Evolutionary conservation across 1,284 basidiomycete species (phyloP).

Genomic region (Neotropicomus parvogracilis): DNA sequence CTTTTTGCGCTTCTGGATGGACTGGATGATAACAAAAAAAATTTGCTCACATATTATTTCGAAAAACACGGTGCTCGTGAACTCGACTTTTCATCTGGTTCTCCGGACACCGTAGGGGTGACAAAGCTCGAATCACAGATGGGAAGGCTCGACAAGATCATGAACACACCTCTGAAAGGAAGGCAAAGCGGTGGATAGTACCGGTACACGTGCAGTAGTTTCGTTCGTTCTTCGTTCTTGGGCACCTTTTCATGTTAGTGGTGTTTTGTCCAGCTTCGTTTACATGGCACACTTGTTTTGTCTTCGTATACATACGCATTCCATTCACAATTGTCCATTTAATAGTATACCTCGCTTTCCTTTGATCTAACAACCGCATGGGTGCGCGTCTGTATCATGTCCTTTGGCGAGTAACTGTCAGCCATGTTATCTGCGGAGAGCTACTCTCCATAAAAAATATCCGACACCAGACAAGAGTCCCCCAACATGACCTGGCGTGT

Average conservation of each 20-base stretch:
- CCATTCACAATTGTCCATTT: constrained; percentile 5
- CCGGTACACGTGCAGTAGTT: neutral
- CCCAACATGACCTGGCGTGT: constrained; percentile 78
- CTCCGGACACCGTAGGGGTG: constrained; percentile 41
- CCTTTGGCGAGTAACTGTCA: neutral
- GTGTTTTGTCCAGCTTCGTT: neutral
- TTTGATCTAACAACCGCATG: constrained; percentile 3
- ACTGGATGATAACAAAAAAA: constrained; percentile 80
- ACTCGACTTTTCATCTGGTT: constrained; percentile 29
- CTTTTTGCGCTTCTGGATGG: constrained; percentile 75
- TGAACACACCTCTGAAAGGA: constrained; percentile 54
- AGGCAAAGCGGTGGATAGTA: constrained; percentile 14
- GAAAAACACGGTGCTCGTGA: constrained; percentile 75
- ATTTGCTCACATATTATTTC: constrained; percentile 78
- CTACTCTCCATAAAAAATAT: constrained; percentile 47
- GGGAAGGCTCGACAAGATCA: constrained; percentile 67
- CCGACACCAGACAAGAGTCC: constrained; percentile 69
- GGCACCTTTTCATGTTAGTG: constrained; percentile 4
- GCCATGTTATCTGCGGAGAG: constrained; percentile 26
- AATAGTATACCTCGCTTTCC: constrained; percentile 12
- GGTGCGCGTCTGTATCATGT: constrained; percentile 15
- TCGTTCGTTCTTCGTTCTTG: neutral
- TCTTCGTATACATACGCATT: constrained; percentile 10
- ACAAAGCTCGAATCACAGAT: constrained; percentile 74
- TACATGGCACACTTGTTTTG: constrained; percentile 17